Evolutionary conservation across 2,329 filamentous ascomycete species (phyloP), one percentile per base, ranked within the genome.

Genomic region (Cytospora leucostoma): DNA sequence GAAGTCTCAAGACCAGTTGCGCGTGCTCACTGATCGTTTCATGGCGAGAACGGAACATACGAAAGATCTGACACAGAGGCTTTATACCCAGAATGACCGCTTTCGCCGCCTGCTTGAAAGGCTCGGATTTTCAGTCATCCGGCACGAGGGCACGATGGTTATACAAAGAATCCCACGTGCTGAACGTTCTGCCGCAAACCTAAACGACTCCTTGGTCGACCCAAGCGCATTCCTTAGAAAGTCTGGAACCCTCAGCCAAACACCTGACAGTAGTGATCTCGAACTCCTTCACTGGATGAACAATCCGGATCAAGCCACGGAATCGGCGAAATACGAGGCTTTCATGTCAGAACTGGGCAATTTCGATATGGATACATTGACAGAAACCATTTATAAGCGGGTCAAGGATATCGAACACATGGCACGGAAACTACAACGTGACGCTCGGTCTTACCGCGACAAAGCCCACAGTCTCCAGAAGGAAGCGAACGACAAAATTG

Each of bases 401-500:
- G 87, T 97, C 71, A 96, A 94, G 70, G 95, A 99, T 71, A 90
- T 96, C 66, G 95, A 99, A 75, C 89, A 95, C 69, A 89, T 95
- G 65, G 93, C 93, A 19, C 90, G 93, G 63, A 98, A 97, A 77
- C 93, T 93, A 81, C 93, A 95, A 71, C 92, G 92, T 65, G 95
- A 99, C 73, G 89, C 91, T 35, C 87, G 92, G 38, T 85, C 86
- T 1, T 97, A 97, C 71, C 87, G 94, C 13, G 95, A 98, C 68
- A 93, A 93, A 72, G 90, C 92, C 10, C 91, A 96, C 68, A 80
- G 84, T 15, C 81, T 89, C 53, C 91, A 96, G 68, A 90, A 89
- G 71, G 95, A 98, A 71, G 88, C 92, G 0, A 92, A 97, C 70
- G 92, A 97, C 69, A 98, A 98, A 80, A 97, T 99, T 72, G 93